These are phyloP conservation scores for Aspergillus fumigatus DNA, from an alignment of 2,329 filamentous ascomycete genomes.

Conservation along the genomic window DNA sequence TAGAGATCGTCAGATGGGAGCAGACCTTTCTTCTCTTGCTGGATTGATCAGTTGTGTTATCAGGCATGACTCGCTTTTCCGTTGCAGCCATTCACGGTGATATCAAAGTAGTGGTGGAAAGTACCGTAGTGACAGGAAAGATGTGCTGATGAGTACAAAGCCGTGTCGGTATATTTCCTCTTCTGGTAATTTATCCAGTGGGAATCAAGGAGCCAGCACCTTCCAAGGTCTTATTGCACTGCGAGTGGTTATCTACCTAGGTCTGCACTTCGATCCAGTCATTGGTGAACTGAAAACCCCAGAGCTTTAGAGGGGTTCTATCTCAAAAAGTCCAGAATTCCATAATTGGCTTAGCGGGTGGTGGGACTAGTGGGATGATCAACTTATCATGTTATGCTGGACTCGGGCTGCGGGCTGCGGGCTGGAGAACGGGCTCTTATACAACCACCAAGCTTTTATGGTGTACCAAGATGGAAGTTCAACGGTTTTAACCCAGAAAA, in stretches of 20 bases:
- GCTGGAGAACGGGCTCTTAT: neutral
- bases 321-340: constrained; percentile 3
- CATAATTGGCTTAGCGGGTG: constrained; percentile 9
- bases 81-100: constrained; percentile 19
- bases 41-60: constrained; percentile 16
- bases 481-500: too few species aligned
- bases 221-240: neutral
- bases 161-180: neutral
- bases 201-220: neutral
- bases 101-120: neutral
- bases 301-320: neutral
- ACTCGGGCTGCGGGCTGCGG: too few species aligned
- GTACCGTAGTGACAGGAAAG: neutral
- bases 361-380: neutral
- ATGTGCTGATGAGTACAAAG: neutral
- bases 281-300: neutral
- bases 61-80: constrained; percentile 31
- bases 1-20: neutral
- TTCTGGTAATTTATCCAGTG: neutral
- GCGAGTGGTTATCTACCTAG: constrained; percentile 3
- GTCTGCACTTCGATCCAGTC: constrained; percentile 3
- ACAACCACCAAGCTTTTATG: neutral
- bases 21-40: constrained; percentile 34
- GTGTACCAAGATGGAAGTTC: neutral
- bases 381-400: too few species aligned